Percentiles rank a stretch among this genome's conserved stretches.
These are phyloP conservation scores for Pseudogymnoascus sp. DNA, from an alignment of 2,329 filamentous ascomycete species.

Conservation along the genomic window DNA sequence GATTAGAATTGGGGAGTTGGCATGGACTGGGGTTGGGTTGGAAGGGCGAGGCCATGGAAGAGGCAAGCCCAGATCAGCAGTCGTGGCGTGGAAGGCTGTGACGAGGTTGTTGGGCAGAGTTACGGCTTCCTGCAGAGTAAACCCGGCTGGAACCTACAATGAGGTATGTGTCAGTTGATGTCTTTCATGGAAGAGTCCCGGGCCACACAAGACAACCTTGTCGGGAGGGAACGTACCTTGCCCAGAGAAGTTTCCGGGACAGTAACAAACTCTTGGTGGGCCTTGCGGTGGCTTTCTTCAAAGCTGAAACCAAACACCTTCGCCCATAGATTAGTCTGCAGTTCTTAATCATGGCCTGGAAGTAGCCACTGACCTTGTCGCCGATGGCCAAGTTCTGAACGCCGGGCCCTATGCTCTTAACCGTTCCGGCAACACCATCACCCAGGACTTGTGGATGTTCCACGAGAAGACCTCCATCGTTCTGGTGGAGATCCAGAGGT, in stretches of 20 bases:
- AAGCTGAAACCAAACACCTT: slow-evolving; percentile 44
- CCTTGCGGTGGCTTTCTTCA: slow-evolving; percentile 38
- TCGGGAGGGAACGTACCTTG: slow-evolving; percentile 24
- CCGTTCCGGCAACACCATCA: slow-evolving; percentile 42
- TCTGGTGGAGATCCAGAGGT: slow-evolving; percentile 53
- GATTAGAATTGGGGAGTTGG: slow-evolving; percentile 28
- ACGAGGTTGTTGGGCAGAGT: slow-evolving; percentile 51
- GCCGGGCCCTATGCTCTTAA: slow-evolving; percentile 41
- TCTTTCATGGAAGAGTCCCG: slow-evolving; percentile 20
- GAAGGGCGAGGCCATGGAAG: slow-evolving; percentile 44
- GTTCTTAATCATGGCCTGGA: neutral
- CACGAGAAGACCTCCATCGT: slow-evolving; percentile 50
- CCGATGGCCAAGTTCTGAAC: slow-evolving; percentile 40
- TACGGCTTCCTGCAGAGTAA: slow-evolving; percentile 36
- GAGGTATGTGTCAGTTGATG: neutral
- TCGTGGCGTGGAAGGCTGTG: slow-evolving; percentile 49
- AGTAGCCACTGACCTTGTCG: slow-evolving; percentile 36
- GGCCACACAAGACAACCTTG: slow-evolving; percentile 16
- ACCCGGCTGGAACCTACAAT: slow-evolving; percentile 32
- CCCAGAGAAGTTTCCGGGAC: slow-evolving; percentile 41
- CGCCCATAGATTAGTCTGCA: neutral
- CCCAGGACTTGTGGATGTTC: slow-evolving; percentile 43
- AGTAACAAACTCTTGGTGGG: slow-evolving; percentile 48
- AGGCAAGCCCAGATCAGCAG: slow-evolving; percentile 42
- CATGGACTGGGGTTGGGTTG: slow-evolving; percentile 13